Conservation (phyloP, 371 early-diverging fungal species). For the Racocetra persica region DNA sequence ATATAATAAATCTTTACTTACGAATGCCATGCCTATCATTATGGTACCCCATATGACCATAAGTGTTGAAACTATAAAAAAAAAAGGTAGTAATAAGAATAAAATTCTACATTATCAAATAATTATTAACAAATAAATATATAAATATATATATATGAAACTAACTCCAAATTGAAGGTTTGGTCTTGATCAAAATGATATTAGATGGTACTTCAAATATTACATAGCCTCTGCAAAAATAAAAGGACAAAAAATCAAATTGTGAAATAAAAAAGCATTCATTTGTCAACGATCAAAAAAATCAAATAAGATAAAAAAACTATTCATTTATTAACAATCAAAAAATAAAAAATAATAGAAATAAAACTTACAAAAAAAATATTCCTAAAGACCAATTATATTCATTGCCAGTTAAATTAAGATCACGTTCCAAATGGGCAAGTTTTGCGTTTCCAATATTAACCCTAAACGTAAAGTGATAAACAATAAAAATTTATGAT, state of each 20-base stretch:
- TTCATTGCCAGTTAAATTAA: constrained; percentile 51
- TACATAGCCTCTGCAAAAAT: constrained; percentile 19
- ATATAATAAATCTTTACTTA: neutral
- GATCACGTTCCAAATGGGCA: constrained; percentile 54
- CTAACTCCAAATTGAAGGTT: constrained; percentile 12
- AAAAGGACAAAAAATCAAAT: neutral
- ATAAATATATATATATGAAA: constrained; percentile 22
- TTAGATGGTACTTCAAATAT: neutral
- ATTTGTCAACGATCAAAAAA: too few species aligned
- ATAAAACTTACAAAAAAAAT: constrained; percentile 55
- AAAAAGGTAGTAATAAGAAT: neutral
- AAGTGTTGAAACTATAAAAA: constrained; percentile 67
- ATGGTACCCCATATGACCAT: constrained; percentile 68
- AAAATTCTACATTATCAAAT: neutral
- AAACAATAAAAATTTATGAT: neutral
- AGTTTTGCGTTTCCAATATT: constrained; percentile 60
- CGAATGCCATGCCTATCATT: constrained; percentile 54
- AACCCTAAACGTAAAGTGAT: neutral
- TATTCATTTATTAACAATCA: too few species aligned
- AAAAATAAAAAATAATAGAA: too few species aligned
- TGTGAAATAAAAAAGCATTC: neutral
- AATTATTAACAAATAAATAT: neutral
- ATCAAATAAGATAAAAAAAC: too few species aligned
- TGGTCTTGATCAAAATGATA: constrained; percentile 2
- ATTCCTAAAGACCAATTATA: constrained; percentile 64